phyloP scores from a whole-genome alignment of 768 basidiomycete genomes.

The Scleroderma bovista region DNA sequence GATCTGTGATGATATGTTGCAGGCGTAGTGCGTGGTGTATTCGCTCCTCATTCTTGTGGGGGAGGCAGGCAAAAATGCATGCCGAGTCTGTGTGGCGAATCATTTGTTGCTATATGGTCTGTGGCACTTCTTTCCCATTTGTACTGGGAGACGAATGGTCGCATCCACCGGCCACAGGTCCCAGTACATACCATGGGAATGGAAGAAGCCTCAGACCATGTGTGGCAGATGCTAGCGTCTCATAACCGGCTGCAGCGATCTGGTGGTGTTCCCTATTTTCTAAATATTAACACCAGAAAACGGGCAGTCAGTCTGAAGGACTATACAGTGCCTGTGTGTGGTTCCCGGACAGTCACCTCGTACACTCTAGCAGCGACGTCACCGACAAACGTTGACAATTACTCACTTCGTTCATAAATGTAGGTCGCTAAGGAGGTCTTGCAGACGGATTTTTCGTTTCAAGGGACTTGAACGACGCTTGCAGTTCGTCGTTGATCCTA shows the following conservation, averaged over 20 bases:
- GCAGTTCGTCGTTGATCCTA: too few relatives aligned
- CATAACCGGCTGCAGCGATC: constrained; percentile 16
- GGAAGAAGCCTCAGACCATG: constrained; percentile 45
- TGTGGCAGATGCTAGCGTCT: constrained; percentile 19
- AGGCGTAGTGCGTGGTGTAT: not conserved
- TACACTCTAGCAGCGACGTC: not conserved
- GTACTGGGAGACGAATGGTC: constrained; percentile 28
- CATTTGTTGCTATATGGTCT: constrained; percentile 29
- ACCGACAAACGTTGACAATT: not conserved
- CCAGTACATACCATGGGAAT: constrained; percentile 53
- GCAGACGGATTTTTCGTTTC: too few relatives aligned
- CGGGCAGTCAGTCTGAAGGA: constrained; percentile 7
- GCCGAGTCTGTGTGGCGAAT: not conserved
- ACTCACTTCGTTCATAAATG: not conserved
- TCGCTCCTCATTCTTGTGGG: not conserved
- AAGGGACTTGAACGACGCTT: too few relatives aligned
- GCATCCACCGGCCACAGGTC: constrained; percentile 22
- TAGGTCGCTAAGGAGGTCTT: too few relatives aligned
- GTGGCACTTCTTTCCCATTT: constrained; percentile 33
- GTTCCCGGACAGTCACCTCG: not conserved
- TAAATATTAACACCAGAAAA: not conserved
- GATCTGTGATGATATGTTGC: not conserved
- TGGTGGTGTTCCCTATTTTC: not conserved
- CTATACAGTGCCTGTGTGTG: constrained; percentile 1
- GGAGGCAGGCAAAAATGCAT: not conserved